Conservation (phyloP, 2,329 filamentous ascomycete species). For the Penicillium freii region DNA sequence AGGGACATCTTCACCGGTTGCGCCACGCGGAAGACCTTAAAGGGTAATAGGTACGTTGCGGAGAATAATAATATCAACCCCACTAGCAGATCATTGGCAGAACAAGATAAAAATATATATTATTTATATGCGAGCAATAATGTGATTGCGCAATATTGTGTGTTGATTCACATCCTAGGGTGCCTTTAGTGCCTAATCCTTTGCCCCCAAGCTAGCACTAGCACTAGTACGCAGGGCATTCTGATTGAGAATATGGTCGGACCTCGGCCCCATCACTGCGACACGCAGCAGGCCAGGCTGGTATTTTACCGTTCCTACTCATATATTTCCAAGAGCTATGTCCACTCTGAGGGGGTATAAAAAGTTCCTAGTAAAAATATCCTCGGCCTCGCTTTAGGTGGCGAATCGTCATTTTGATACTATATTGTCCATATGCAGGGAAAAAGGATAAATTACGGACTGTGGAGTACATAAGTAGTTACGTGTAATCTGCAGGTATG, state of each 20-base stretch:
- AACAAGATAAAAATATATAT: neutral
- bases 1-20: no score
- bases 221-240: neutral
- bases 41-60: no score
- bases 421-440: neutral
- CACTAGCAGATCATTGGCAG: neutral
- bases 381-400: neutral
- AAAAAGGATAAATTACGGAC: neutral
- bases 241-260: neutral
- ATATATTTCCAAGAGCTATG: neutral
- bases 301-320: neutral
- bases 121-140: neutral
- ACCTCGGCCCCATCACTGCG: no score
- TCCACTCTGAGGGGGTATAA: neutral
- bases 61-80: neutral
- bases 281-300: neutral
- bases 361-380: neutral
- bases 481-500: neutral
- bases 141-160: neutral
- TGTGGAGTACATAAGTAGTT: neutral
- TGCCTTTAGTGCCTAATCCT: neutral
- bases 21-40: neutral
- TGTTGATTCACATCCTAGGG: neutral
- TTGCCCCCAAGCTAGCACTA: neutral
- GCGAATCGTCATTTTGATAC: neutral